phyloP scores from a whole-genome alignment of 306 rosid genomes.

The Delonix regia region DNA sequence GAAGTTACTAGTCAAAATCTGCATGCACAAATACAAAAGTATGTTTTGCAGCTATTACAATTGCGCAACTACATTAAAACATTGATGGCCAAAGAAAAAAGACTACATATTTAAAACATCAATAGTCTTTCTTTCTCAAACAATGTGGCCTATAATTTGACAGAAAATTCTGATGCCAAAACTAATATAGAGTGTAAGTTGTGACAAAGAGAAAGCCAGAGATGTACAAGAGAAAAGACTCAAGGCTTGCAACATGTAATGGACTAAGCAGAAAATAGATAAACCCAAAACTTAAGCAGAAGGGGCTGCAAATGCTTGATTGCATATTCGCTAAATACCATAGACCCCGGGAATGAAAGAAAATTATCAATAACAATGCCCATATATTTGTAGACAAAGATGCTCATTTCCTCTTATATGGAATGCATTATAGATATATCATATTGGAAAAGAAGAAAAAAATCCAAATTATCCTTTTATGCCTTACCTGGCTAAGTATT shows the following conservation, averaged over 20 bases:
- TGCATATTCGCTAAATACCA: slow-evolving; percentile 10
- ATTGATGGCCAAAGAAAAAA: no score
- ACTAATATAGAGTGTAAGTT: neutral
- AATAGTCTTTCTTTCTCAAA: neutral
- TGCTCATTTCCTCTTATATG: slow-evolving; percentile 9
- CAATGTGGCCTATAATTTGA: slow-evolving; percentile 8
- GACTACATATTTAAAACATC: slow-evolving; percentile 24
- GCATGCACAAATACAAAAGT: slow-evolving; percentile 20
- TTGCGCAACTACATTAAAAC: slow-evolving; percentile 2
- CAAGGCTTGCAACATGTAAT: slow-evolving; percentile 11
- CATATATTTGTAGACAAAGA: slow-evolving; percentile 33
- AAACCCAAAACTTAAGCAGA: slow-evolving; percentile 3
- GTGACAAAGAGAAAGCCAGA: neutral
- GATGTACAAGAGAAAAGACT: neutral
- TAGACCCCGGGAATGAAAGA: slow-evolving; percentile 24
- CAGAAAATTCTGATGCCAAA: slow-evolving; percentile 1
- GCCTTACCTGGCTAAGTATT: slow-evolving; percentile 85
- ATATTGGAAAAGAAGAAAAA: no score
- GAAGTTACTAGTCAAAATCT: neutral
- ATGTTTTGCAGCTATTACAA: neutral
- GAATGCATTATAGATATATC: slow-evolving; percentile 24
- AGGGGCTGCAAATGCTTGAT: neutral
- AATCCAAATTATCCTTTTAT: neutral
- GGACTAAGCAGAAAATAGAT: slow-evolving; percentile 15
- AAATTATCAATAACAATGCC: slow-evolving; percentile 37